A percentile compares a stretch with the other conserved stretches of the same genome.
Conservation (phyloP, 768 basidiomycete species). For the Boletus pseudopeckii region DNA sequence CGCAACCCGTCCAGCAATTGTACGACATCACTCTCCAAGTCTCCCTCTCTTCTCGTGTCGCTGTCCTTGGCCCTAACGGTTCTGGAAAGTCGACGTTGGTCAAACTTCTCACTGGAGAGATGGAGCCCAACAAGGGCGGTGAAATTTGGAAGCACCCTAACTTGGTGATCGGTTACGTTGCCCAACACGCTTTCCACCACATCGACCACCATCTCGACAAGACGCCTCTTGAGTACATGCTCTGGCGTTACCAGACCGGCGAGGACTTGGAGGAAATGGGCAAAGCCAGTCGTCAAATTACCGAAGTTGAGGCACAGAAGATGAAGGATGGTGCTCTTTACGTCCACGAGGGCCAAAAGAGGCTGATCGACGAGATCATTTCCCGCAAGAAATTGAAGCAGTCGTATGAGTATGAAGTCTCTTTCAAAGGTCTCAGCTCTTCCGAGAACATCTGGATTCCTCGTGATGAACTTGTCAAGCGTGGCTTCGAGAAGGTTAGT, state of each 20-base stretch:
- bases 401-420: slow-evolving; percentile 97
- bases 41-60: slow-evolving; percentile 96
- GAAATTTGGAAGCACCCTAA: slow-evolving; percentile 99
- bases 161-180: slow-evolving; percentile 98
- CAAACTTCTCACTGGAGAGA: slow-evolving; percentile 94
- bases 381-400: slow-evolving; percentile 98
- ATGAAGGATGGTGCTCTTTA: slow-evolving; percentile 93
- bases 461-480: slow-evolving; percentile 95
- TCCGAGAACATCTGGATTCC: slow-evolving; percentile 98
- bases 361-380: slow-evolving; percentile 88
- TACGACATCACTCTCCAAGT: slow-evolving; percentile 96
- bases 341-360: slow-evolving; percentile 91
- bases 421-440: slow-evolving; percentile 91
- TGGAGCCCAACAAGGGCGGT: slow-evolving; percentile 94
- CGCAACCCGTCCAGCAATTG: slow-evolving; percentile 81
- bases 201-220: slow-evolving; percentile 98
- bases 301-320: slow-evolving; percentile 85
- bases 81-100: slow-evolving; percentile 98
- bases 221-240: slow-evolving; percentile 98
- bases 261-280: slow-evolving; percentile 96
- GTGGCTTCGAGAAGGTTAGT: slow-evolving; percentile 90
- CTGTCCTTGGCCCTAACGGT: slow-evolving; percentile 97
- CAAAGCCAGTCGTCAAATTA: slow-evolving; percentile 87
- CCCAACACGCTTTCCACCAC: slow-evolving; percentile 99
- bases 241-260: slow-evolving; percentile 99